Conservation (phyloP, 2,329 filamentous ascomycete genomes). For the Elsinoe batatas region DNA sequence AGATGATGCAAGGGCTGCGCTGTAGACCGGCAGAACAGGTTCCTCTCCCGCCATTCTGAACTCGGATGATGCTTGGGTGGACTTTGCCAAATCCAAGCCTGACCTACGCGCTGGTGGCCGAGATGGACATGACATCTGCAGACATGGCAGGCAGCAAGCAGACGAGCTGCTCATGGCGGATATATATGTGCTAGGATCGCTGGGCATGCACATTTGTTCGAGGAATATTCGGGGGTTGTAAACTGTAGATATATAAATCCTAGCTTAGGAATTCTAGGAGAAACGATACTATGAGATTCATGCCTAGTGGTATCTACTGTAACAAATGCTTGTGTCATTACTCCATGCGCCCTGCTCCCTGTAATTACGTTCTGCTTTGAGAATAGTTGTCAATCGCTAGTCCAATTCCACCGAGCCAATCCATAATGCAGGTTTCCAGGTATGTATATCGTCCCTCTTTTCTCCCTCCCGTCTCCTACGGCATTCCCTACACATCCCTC, state of each 20-base stretch:
- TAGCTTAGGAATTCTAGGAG: neutral
- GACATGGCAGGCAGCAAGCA: too few species aligned
- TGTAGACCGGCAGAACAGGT: neutral
- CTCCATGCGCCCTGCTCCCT: constrained; percentile 1
- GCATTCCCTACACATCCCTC: neutral
- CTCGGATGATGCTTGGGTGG: too few species aligned
- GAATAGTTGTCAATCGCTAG: neutral
- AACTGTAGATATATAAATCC: neutral
- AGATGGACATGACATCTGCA: too few species aligned
- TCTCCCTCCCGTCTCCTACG: neutral
- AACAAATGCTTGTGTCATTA: constrained; percentile 2
- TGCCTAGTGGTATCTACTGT: constrained; percentile 6
- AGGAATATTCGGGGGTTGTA: too few species aligned
- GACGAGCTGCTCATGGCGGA: too few species aligned
- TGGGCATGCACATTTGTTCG: too few species aligned
- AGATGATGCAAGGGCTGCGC: neutral
- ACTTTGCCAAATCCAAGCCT: too few species aligned
- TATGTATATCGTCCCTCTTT: neutral
- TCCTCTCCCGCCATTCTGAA: too few species aligned
- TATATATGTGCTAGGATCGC: too few species aligned
- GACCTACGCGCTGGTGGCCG: too few species aligned
- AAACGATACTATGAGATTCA: neutral
- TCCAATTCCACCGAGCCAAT: neutral
- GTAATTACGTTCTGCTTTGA: neutral
- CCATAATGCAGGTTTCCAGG: constrained; percentile 1